Conservation (phyloP, 2,329 filamentous ascomycete genomes). For the Sporothrix variecibatus region DNA sequence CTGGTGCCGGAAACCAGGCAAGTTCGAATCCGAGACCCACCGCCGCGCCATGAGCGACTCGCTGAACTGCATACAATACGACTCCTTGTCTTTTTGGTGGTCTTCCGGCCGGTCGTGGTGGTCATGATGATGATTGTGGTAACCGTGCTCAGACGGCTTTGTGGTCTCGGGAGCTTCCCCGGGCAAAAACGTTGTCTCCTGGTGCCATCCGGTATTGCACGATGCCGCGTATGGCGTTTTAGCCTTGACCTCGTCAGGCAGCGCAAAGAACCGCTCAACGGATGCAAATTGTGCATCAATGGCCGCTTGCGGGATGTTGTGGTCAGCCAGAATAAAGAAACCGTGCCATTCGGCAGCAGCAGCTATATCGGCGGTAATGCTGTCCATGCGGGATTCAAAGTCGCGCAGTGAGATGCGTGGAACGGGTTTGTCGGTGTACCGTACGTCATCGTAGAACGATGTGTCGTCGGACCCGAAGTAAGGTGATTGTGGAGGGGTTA, state of each 20-base stretch:
- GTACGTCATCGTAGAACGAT: slow-evolving; percentile 33
- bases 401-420: slow-evolving; percentile 56
- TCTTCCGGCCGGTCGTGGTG: background rate
- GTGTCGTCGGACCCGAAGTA: background rate
- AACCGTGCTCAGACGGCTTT: background rate
- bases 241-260: slow-evolving; percentile 53
- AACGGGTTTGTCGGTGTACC: slow-evolving; percentile 47
- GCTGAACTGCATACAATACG: slow-evolving; percentile 62
- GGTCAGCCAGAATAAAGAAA: slow-evolving; percentile 61
- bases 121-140: background rate
- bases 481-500: background rate
- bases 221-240: slow-evolving; percentile 53
- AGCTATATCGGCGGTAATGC: slow-evolving; percentile 55
- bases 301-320: slow-evolving; percentile 52
- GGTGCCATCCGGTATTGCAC: slow-evolving; percentile 62
- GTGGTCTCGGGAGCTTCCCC: background rate
- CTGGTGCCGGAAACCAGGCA: slow-evolving; percentile 51
- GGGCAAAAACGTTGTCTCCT: slow-evolving; percentile 39
- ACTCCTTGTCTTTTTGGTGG: slow-evolving; percentile 49
- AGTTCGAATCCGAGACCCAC: slow-evolving; percentile 51
- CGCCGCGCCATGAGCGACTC: slow-evolving; percentile 49
- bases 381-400: slow-evolving; percentile 54
- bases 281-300: slow-evolving; percentile 55
- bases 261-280: slow-evolving; percentile 55
- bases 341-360: slow-evolving; percentile 59